Evolutionary conservation across 805 yeast genomes (phyloP).

Genomic region (Teunomyces pallodes): DNA sequence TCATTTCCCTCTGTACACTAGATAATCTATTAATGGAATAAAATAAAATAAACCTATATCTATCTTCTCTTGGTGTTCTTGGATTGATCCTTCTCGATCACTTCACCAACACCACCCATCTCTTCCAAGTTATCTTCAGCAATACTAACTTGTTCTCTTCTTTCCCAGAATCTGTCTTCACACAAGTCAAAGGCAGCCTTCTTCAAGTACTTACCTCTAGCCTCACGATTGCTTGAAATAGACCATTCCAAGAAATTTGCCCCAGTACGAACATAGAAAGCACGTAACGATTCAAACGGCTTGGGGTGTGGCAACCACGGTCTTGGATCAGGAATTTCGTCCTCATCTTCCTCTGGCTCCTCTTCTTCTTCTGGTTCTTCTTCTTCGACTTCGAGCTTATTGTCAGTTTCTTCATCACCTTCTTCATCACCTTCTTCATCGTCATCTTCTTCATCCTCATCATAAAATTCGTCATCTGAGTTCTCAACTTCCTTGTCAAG

Average conservation of each 20-base stretch:
- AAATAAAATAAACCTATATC: background rate
- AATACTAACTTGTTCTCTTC: conserved; percentile 86
- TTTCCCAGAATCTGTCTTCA: conserved; percentile 98
- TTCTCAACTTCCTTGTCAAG: conserved; percentile 50
- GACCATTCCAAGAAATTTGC: conserved; percentile 91
- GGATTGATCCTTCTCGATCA: conserved; percentile 68
- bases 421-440: conserved; percentile 67
- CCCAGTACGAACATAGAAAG: conserved; percentile 83
- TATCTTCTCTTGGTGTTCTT: conserved; percentile 51
- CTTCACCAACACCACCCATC: conserved; percentile 85
- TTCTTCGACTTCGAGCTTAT: conserved; percentile 40
- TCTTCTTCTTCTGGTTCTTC: conserved; percentile 66
- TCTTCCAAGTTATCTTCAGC: conserved; percentile 90
- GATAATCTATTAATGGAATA: background rate
- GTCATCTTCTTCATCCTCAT: conserved; percentile 43
- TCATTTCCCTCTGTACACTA: conserved; percentile 3
- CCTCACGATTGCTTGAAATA: conserved; percentile 76
- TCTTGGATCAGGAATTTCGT: conserved; percentile 81
- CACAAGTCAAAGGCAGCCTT: conserved; percentile 85
- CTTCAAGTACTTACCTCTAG: conserved; percentile 87
- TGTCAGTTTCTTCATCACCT: conserved; percentile 56
- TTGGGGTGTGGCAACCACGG: conserved; percentile 99
- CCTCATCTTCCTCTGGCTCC: conserved; percentile 57
- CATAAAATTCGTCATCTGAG: conserved; percentile 65
- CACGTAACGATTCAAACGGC: conserved; percentile 81